These are phyloP conservation scores for Geranomyces variabilis DNA, from an alignment of 192 early-diverging fungal genomes.

Conservation along the genomic window DNA sequence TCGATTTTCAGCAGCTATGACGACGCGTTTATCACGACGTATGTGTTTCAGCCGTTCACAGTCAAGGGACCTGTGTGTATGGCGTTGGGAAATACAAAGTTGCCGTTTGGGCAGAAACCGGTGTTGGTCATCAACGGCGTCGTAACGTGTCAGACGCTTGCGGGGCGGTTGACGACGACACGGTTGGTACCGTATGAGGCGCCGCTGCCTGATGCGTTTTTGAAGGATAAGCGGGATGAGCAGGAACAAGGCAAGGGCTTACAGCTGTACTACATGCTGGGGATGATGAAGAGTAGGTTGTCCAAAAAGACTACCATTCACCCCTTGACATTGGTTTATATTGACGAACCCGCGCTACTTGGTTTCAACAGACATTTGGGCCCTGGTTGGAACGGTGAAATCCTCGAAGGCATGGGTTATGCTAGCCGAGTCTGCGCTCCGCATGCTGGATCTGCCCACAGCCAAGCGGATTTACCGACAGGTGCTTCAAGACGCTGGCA, in stretches of 20 bases:
- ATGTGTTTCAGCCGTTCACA: constrained; percentile 43
- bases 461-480: constrained; percentile 57
- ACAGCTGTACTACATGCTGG: constrained; percentile 48
- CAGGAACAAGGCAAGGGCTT: constrained; percentile 50
- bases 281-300: constrained; percentile 43
- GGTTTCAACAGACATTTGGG: constrained; percentile 45
- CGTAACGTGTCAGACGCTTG: constrained; percentile 51
- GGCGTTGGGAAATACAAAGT: constrained; percentile 45
- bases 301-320: too few relatives aligned
- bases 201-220: constrained; percentile 23
- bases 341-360: background rate
- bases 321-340: too few relatives aligned
- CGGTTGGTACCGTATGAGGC: constrained; percentile 45
- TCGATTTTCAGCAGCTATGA: constrained; percentile 51
- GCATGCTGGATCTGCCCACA: constrained; percentile 45
- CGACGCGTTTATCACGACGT: constrained; percentile 49
- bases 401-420: constrained; percentile 48
- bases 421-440: constrained; percentile 51
- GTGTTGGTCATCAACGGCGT: constrained; percentile 41
- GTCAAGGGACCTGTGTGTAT: constrained; percentile 48
- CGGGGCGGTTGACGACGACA: constrained; percentile 44
- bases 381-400: constrained; percentile 25
- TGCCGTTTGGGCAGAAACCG: constrained; percentile 55
- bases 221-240: constrained; percentile 37
- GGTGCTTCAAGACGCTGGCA: constrained; percentile 49